phyloP scores from a whole-genome alignment of 768 basidiomycete species.

The Paxillus involutus region DNA sequence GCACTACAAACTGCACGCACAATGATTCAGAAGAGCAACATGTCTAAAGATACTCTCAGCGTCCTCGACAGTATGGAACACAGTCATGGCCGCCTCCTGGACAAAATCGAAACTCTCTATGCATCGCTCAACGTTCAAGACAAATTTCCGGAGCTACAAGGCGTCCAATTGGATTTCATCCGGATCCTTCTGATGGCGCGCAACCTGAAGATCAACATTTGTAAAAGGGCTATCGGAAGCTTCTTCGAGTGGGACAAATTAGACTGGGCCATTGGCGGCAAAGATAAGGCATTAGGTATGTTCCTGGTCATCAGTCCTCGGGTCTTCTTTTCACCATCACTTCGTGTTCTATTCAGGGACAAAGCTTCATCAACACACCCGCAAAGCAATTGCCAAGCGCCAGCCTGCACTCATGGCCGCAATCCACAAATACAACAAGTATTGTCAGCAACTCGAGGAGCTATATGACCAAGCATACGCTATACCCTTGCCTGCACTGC shows the following conservation, averaged over 20 bases:
- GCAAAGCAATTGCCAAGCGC: constrained; percentile 27
- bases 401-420: constrained; percentile 23
- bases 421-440: constrained; percentile 29
- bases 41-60: constrained; percentile 3
- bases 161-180: constrained; percentile 25
- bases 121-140: constrained; percentile 33
- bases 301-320: no score
- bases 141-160: constrained; percentile 33
- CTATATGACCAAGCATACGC: constrained; percentile 14
- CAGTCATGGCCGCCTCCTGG: constrained; percentile 18
- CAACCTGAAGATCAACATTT: constrained; percentile 26
- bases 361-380: constrained; percentile 30
- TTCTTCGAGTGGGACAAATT: constrained; percentile 29
- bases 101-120: constrained; percentile 33
- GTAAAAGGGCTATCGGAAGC: constrained; percentile 20
- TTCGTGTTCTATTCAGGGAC: constrained; percentile 18
- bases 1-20: constrained; percentile 14
- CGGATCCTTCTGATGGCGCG: not conserved
- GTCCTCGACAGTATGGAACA: constrained; percentile 19
- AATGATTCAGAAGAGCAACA: constrained; percentile 1
- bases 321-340: not conserved
- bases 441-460: constrained; percentile 20
- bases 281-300: constrained; percentile 26
- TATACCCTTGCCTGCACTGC: constrained; percentile 39
- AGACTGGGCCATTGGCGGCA: constrained; percentile 20